phyloP scores from a whole-genome alignment of 2,329 filamentous ascomycete species.

The Phaeophleospora eucalypticola region DNA sequence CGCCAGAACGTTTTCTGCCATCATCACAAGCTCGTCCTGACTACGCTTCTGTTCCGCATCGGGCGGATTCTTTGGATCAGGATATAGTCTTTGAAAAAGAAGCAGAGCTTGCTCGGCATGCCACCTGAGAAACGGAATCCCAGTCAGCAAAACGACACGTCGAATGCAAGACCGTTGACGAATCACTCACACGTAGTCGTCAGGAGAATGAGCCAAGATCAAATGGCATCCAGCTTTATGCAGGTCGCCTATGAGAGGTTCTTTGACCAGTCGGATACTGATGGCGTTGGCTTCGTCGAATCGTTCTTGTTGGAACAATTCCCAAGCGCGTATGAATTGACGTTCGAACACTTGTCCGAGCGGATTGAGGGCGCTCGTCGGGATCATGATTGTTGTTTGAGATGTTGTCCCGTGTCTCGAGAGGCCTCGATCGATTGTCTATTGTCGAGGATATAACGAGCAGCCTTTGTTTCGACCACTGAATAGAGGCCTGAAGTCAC shows the following conservation, averaged over 20 bases:
- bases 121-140: constrained; percentile 1
- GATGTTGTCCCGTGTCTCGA: neutral
- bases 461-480: too few relatives aligned
- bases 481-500: too few relatives aligned
- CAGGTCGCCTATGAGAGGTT: constrained; percentile 10
- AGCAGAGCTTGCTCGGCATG: constrained; percentile 12
- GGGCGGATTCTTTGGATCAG: constrained; percentile 9
- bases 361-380: constrained; percentile 12
- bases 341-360: constrained; percentile 14
- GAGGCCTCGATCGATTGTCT: too few relatives aligned
- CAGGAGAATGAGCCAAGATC: constrained; percentile 13
- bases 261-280: constrained; percentile 7
- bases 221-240: constrained; percentile 16
- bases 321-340: constrained; percentile 13
- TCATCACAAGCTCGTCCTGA: constrained; percentile 10
- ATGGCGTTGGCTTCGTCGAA: constrained; percentile 14
- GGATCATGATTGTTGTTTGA: constrained; percentile 2
- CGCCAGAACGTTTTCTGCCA: constrained; percentile 7
- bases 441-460: neutral
- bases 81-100: constrained; percentile 10
- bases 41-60: constrained; percentile 10
- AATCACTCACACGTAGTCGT: constrained; percentile 14
- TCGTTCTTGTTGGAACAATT: constrained; percentile 10
- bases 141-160: neutral
- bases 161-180: too few relatives aligned